These are phyloP conservation scores for Cordyceps fumosorosea DNA, from an alignment of 2,329 filamentous ascomycete species.

Conservation along the genomic window DNA sequence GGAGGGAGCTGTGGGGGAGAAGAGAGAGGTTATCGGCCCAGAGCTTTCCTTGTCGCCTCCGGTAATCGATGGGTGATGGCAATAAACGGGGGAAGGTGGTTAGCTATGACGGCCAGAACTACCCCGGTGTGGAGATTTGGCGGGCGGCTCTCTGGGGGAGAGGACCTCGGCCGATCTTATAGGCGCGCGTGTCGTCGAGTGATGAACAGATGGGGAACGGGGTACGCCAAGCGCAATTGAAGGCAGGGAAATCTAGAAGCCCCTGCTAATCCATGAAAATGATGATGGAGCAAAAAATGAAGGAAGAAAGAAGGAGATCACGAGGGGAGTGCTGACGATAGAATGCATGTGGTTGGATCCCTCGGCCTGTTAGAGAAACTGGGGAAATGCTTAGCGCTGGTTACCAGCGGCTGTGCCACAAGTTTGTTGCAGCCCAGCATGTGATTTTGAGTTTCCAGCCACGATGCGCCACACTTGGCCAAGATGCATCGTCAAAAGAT, in stretches of 20 bases:
- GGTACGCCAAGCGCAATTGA: neutral
- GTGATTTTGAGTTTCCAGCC: constrained; percentile 8
- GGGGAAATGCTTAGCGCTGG: constrained; percentile 6
- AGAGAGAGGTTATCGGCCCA: neutral
- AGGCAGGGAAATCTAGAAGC: neutral
- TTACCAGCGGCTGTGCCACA: constrained; percentile 8
- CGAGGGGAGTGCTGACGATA: constrained; percentile 11
- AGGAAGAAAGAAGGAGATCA: neutral
- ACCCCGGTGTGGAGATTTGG: constrained; percentile 4
- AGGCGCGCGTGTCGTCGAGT: neutral
- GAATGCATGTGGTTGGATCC: constrained; percentile 14
- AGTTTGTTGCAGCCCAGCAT: constrained; percentile 8
- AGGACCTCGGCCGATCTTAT: constrained; percentile 9
- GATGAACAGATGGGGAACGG: neutral
- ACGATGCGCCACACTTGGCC: constrained; percentile 14
- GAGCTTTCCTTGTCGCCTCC: neutral
- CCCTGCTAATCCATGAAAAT: neutral
- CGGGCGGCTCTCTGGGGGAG: neutral
- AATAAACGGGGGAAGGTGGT: neutral
- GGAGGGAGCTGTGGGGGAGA: neutral
- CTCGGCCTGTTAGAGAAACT: constrained; percentile 12
- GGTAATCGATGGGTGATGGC: neutral
- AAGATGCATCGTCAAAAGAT: neutral
- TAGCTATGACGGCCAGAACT: neutral
- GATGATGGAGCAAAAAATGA: neutral